Evolutionary conservation across 2,329 filamentous ascomycete genomes (phyloP).

Genomic region (Beauveria varroae): DNA sequence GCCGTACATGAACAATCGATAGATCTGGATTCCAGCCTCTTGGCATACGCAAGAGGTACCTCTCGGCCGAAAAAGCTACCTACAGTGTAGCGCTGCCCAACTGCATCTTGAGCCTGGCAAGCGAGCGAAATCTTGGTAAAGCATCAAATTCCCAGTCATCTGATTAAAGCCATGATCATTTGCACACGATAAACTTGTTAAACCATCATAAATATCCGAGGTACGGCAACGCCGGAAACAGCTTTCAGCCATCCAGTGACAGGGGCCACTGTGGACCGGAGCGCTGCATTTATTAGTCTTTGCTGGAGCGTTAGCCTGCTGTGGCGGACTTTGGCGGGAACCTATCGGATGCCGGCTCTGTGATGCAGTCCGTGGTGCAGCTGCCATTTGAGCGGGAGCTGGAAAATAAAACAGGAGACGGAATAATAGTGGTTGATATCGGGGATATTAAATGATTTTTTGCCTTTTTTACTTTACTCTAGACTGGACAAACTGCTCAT

Average conservation of each 20-base stretch:
- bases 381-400: background rate
- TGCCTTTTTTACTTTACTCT: no score
- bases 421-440: background rate
- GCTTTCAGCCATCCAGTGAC: background rate
- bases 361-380: background rate
- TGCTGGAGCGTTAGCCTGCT: background rate
- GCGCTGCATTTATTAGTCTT: background rate
- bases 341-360: background rate
- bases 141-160: background rate
- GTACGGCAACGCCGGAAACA: conserved; percentile 5
- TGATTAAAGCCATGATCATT: background rate
- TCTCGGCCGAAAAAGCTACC: no score
- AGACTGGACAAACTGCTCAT: no score
- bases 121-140: no score
- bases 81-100: no score
- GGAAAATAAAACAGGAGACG: background rate
- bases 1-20: no score
- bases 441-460: no score
- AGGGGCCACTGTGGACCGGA: background rate
- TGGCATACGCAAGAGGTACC: no score
- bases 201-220: background rate
- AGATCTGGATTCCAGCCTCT: no score
- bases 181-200: background rate
- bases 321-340: background rate
- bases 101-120: no score